Evolutionary conservation across 345 rosid genomes (phyloP), one percentile per base, ranked within the genome.

Genomic region (Aethionema arabicum): DNA sequence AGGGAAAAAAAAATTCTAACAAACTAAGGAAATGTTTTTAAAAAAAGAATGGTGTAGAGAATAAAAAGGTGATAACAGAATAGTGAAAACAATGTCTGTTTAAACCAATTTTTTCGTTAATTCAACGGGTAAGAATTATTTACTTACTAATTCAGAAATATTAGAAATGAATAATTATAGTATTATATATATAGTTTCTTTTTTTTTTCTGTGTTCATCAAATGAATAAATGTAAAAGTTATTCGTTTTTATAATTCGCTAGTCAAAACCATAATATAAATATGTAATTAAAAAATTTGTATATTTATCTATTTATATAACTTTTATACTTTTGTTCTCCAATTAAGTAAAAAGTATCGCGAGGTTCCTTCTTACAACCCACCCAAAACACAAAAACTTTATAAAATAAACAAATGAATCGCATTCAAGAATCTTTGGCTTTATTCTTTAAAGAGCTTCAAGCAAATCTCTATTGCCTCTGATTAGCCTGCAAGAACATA

Each of bases 81-180:
- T 69, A 41, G 38, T 9, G 56, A 37, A 52, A 55, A 15, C n/a
- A 62, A 38, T 58, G 56, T 52, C 31, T 67, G 68, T 60, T 69
- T 67, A 45, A 65, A 69, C 76, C 81, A 72, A 63, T 33, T 45
- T 7, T 78, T 61, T 47, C 73, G 79, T 70, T 66, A 51, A 74
- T 66, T 77, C 68, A 52, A 68, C 65, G 84, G 84, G 59, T 52
- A 14, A n/a, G 40, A 61, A 52, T 39, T 32, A 12, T 35, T 35
- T 35, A 35, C 38, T 21, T 21, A 21, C 2, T 21, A 21, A 21
- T 21, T 21, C 27, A 21, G 27, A 21, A 21, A 21, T 21, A 21
- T 21, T 21, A 21, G 27, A 21, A 21, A 21, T 21, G 27, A 21
- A 21, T 21, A 21, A 21, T 21, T 21, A 21, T 21, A n/a, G n/a